Conservation (phyloP, 257 asterid species). For the Solanum etuberosum region DNA sequence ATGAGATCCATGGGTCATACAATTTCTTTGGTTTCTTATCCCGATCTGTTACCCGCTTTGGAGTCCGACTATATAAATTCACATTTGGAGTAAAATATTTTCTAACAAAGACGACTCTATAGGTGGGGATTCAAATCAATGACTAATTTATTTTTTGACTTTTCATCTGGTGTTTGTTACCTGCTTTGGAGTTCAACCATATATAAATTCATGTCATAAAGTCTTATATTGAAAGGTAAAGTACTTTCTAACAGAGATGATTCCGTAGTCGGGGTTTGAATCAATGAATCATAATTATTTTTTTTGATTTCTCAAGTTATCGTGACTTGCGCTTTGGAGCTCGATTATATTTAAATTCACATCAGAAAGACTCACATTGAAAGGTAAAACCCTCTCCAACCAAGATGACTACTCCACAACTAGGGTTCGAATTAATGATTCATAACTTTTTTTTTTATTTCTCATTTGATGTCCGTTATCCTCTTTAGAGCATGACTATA, state of each 20-base stretch:
- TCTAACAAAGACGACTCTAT: background rate
- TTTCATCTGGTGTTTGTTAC: background rate
- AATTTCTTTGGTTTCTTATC: background rate
- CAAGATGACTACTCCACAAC: too few relatives aligned
- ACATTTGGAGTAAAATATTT: background rate
- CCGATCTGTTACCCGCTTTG: background rate
- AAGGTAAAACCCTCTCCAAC: too few relatives aligned
- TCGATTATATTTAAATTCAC: too few relatives aligned
- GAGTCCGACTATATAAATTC: background rate
- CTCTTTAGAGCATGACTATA: too few relatives aligned
- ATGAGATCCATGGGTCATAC: background rate
- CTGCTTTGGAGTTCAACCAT: background rate
- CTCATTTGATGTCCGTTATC: background rate
- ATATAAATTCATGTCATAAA: background rate
- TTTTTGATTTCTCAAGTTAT: too few relatives aligned
- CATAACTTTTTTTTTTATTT: background rate
- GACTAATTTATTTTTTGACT: background rate
- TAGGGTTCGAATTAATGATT: background rate
- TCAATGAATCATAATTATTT: too few relatives aligned
- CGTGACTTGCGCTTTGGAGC: accelerated
- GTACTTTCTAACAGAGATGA: too few relatives aligned
- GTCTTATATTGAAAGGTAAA: background rate
- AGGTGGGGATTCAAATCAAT: background rate
- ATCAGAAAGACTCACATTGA: too few relatives aligned
- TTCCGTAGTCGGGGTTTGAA: background rate